Percentiles rank a stretch among this genome's conserved stretches.
phyloP scores from a whole-genome alignment of 345 rosid species.

The Hibiscus trionum region DNA sequence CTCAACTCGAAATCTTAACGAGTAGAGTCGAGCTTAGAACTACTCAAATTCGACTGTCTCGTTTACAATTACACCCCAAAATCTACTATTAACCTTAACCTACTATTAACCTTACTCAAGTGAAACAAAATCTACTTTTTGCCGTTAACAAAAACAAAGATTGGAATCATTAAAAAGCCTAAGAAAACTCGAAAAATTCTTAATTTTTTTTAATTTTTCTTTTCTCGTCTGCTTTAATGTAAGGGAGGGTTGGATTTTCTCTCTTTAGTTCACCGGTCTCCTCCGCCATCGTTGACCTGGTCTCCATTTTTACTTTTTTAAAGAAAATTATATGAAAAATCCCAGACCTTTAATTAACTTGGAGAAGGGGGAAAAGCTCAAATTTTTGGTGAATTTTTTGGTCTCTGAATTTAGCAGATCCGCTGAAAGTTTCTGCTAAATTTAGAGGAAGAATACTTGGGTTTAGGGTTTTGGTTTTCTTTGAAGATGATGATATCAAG shows the following conservation, averaged over 20 bases:
- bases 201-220: neutral
- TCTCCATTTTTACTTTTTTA: neutral
- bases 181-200: neutral
- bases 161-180: constrained; percentile 5
- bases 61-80: too few species aligned
- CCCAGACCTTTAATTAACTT: neutral
- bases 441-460: constrained; percentile 1
- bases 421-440: constrained; percentile 18
- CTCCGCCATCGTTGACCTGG: constrained; percentile 17
- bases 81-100: too few species aligned
- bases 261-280: neutral
- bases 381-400: neutral
- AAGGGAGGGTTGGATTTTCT: neutral
- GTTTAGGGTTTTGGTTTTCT: constrained; percentile 17
- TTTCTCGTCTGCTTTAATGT: neutral
- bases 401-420: constrained; percentile 46
- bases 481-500: constrained; percentile 76
- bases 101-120: too few species aligned
- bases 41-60: too few species aligned
- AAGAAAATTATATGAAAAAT: neutral
- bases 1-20: too few species aligned
- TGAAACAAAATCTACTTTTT: neutral
- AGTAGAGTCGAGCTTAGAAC: too few species aligned
- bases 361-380: neutral
- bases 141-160: constrained; percentile 4